Conservation (phyloP, 495 filamentous ascomycete genomes). For the Daldinia childiae region DNA sequence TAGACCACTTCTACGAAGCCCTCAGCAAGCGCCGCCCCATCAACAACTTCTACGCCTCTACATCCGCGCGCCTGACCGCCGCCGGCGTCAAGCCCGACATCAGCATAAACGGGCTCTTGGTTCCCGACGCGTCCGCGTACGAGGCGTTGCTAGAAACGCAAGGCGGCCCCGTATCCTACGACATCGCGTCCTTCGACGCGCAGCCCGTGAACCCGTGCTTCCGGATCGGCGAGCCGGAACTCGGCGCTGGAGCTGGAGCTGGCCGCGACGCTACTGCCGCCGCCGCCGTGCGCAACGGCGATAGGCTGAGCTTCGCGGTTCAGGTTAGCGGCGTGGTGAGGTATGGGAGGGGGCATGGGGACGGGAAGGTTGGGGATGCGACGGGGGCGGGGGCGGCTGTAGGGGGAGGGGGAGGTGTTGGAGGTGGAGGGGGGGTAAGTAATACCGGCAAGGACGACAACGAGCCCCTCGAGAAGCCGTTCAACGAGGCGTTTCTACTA, state of each 20-base stretch:
- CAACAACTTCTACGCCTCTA: conserved; percentile 49
- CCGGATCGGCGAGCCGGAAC: conserved; percentile 52
- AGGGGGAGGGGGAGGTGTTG: too few relatives aligned
- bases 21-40: conserved; percentile 50
- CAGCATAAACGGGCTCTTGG: conserved; percentile 55
- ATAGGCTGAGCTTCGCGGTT: conserved; percentile 74
- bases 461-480: conserved; percentile 64
- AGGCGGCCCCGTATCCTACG: conserved; percentile 54
- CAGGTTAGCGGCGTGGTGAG: conserved; percentile 73
- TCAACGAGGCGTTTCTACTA: conserved; percentile 79
- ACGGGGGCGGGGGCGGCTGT: too few relatives aligned
- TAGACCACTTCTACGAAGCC: conserved; percentile 54
- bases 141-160: conserved; percentile 52
- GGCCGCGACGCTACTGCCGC: conserved; percentile 15
- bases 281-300: conserved; percentile 48
- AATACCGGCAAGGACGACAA: conserved; percentile 41
- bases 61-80: conserved; percentile 45
- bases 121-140: conserved; percentile 48
- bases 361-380: conserved; percentile 12
- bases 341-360: conserved; percentile 59
- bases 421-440: too few relatives aligned
- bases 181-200: conserved; percentile 73
- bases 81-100: conserved; percentile 54
- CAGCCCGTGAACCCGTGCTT: conserved; percentile 77
- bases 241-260: background rate